Conservation (phyloP, 345 rosid genomes). For the Eucalyptus globulus region DNA sequence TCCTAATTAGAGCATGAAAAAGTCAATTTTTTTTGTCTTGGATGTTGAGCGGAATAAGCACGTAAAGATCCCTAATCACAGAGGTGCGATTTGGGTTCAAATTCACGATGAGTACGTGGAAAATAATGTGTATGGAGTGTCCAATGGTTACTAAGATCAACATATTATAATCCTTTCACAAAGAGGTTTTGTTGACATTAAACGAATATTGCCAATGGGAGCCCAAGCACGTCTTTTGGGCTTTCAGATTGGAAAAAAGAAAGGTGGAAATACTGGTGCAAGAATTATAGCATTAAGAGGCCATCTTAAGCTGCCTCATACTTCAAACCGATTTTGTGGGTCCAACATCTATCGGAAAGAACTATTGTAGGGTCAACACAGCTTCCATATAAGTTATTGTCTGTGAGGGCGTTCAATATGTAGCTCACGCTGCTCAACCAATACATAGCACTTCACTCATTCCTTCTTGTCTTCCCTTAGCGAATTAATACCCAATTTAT, state of each 20-base stretch:
- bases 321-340: not conserved
- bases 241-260: not conserved
- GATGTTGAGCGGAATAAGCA: not conserved
- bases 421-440: not conserved
- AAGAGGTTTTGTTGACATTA: not conserved
- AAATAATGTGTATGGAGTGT: not conserved
- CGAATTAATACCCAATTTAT: not conserved
- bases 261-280: not conserved
- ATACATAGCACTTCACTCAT: not conserved
- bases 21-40: not conserved
- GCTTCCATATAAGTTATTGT: not conserved
- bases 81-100: not conserved
- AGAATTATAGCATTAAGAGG: not conserved
- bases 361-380: not conserved
- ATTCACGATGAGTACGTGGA: not conserved
- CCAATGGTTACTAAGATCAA: not conserved
- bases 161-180: not conserved
- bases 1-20: not conserved
- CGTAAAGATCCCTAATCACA: not conserved
- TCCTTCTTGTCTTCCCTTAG: not conserved
- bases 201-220: not conserved
- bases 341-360: not conserved
- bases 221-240: not conserved
- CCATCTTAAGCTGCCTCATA: not conserved
- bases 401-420: not conserved